A percentile compares a stretch with the other conserved stretches of the same genome.
Conservation (phyloP, 129 eudicot genomes). For the Lonicera japonica region DNA sequence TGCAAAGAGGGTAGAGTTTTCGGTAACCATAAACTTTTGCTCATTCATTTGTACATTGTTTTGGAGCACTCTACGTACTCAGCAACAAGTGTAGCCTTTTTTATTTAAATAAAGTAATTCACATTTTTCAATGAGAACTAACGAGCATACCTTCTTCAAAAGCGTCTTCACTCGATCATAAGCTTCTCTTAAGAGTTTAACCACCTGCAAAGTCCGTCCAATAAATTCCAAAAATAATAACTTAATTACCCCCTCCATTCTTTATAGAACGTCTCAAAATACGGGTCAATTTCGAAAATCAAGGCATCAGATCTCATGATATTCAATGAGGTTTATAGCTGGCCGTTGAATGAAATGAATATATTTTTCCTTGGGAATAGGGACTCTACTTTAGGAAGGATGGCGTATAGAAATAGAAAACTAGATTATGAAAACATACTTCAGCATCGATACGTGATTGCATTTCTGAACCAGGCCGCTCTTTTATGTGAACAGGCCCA, state of each 20-base stretch:
- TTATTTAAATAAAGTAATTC: not conserved
- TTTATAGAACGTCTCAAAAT: not conserved
- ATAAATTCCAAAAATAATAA: not conserved
- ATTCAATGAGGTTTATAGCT: not conserved
- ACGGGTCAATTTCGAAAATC: too few relatives aligned
- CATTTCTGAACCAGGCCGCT: constrained; percentile 85
- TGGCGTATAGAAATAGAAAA: not conserved
- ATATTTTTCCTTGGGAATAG: too few relatives aligned
- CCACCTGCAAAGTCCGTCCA: constrained; percentile 42
- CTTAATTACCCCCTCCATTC: not conserved
- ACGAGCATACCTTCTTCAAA: constrained; percentile 61
- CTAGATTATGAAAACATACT: constrained; percentile 32
- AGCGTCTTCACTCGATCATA: constrained; percentile 83
- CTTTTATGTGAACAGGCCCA: constrained; percentile 88
- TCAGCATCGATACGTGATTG: constrained; percentile 95
- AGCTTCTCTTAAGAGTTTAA: constrained; percentile 70
- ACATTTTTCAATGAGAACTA: not conserved
- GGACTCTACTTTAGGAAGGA: not conserved
- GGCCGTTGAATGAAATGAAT: not conserved
- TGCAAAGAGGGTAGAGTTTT: too few relatives aligned
- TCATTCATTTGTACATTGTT: too few relatives aligned
- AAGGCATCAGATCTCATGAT: not conserved
- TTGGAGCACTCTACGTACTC: too few relatives aligned
- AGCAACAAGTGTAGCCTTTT: too few relatives aligned
- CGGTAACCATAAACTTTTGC: too few relatives aligned